Conservation (phyloP, 345 rosid genomes). For the Camelina laxa region DNA sequence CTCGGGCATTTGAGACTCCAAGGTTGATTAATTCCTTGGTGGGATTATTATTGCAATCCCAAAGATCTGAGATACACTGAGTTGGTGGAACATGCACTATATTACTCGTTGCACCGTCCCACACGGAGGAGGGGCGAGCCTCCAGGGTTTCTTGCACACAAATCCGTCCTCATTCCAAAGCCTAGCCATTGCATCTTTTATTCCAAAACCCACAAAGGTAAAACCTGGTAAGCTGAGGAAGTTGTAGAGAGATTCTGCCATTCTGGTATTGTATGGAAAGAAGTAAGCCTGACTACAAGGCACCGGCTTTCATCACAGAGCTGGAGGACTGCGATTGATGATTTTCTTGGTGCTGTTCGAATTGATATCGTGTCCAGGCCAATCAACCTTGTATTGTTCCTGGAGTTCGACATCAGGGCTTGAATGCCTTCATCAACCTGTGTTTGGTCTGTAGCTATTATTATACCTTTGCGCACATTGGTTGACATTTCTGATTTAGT, state of each 20-base stretch:
- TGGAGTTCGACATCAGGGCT: neutral
- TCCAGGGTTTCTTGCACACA: neutral
- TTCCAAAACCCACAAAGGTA: constrained; percentile 17
- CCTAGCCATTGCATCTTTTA: constrained; percentile 6
- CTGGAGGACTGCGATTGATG: neutral
- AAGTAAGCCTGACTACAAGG: neutral
- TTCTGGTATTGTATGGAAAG: neutral
- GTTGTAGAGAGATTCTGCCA: constrained; percentile 3
- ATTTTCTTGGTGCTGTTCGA: neutral
- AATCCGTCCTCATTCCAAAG: neutral
- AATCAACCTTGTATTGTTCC: neutral
- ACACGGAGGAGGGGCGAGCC: neutral
- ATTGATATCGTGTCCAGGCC: neutral
- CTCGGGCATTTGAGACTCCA: neutral
- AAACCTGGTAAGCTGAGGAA: constrained; percentile 16
- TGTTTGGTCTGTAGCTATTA: neutral
- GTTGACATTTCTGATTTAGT: neutral
- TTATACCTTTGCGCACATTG: no score
- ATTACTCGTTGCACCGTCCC: neutral
- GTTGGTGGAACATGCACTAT: neutral
- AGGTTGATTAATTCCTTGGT: neutral
- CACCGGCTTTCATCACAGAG: neutral
- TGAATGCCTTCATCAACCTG: neutral
- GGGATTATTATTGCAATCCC: neutral
- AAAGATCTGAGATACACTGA: neutral